A percentile compares a stretch with the other conserved stretches of the same genome.
Evolutionary conservation across 2,329 filamentous ascomycete genomes (phyloP).

Genomic region (Leptosphaerulina australis): DNA sequence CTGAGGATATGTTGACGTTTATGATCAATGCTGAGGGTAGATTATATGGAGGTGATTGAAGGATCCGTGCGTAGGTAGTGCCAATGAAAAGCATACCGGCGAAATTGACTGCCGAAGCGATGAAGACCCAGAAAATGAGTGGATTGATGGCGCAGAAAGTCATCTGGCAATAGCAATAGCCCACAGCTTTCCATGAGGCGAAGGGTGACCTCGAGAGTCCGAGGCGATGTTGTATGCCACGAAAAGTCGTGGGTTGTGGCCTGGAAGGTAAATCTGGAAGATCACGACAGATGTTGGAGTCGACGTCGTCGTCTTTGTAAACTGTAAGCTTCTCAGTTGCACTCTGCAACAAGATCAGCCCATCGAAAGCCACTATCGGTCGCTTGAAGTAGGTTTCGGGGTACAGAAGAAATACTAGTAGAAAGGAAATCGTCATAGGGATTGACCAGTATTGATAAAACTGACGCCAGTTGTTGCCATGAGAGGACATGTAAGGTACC

Average conservation of each 20-base stretch:
- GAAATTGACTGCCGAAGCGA: conserved; percentile 34
- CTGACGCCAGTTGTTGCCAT: conserved; percentile 39
- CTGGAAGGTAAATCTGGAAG: conserved; percentile 26
- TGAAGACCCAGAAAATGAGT: conserved; percentile 42
- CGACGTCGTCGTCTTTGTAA: conserved; percentile 41
- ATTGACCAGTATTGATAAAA: conserved; percentile 45
- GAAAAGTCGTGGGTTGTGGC: conserved; percentile 10
- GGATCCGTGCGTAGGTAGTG: conserved; percentile 29
- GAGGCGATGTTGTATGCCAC: conserved; percentile 20
- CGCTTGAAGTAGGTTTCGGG: conserved; percentile 53
- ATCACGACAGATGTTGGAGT: conserved; percentile 35
- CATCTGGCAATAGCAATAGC: conserved; percentile 36
- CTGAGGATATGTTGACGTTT: conserved; percentile 30
- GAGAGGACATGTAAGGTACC: conserved; percentile 36
- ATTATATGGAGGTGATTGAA: conserved; percentile 33
- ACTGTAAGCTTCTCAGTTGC: conserved; percentile 49
- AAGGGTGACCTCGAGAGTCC: conserved; percentile 32
- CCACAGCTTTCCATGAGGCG: conserved; percentile 34
- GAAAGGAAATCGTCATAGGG: conserved; percentile 30
- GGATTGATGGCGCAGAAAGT: conserved; percentile 37
- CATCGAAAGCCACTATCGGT: conserved; percentile 51
- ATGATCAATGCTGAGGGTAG: conserved; percentile 22
- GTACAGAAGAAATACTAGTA: conserved; percentile 41
- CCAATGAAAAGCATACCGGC: conserved; percentile 42
- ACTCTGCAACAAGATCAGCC: conserved; percentile 49